Conservation (phyloP, 2,329 filamentous ascomycete species). For the Nemania abortiva region DNA sequence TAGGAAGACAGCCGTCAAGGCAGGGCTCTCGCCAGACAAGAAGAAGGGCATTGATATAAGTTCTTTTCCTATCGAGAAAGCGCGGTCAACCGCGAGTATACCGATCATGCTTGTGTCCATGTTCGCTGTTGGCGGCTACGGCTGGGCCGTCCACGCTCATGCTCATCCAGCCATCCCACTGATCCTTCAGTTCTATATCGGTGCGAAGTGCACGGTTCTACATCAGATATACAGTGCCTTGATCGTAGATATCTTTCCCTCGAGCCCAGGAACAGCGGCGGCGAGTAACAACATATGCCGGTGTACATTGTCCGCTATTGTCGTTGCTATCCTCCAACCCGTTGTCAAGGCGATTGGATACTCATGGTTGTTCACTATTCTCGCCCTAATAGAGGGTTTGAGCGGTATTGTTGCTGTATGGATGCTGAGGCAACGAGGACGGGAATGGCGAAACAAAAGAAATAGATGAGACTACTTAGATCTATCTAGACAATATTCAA, state of each 20-base stretch:
- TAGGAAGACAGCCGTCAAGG: constrained; percentile 58
- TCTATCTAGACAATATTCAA: too few species aligned
- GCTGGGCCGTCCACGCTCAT: constrained; percentile 42
- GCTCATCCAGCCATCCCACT: constrained; percentile 40
- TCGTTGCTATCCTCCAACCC: constrained; percentile 42
- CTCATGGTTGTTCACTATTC: constrained; percentile 58
- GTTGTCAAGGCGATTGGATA: constrained; percentile 51
- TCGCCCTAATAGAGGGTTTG: constrained; percentile 32
- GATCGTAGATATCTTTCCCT: constrained; percentile 43
- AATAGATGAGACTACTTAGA: neutral
- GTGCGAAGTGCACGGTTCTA: constrained; percentile 32
- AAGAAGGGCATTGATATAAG: constrained; percentile 62
- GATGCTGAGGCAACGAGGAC: constrained; percentile 13
- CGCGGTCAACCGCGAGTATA: constrained; percentile 38
- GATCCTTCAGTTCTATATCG: constrained; percentile 39
- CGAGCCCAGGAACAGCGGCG: constrained; percentile 37
- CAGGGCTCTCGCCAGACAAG: constrained; percentile 58
- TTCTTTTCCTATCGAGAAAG: constrained; percentile 50
- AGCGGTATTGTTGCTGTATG: constrained; percentile 25
- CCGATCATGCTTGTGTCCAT: constrained; percentile 35
- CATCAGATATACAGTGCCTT: constrained; percentile 40
- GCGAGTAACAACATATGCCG: constrained; percentile 39
- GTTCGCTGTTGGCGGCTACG: constrained; percentile 43
- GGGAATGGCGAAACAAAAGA: constrained; percentile 23
- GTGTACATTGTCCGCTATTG: constrained; percentile 38